Evolutionary conservation across 768 basidiomycete genomes (phyloP).

Genomic region (Boletales sp.): DNA sequence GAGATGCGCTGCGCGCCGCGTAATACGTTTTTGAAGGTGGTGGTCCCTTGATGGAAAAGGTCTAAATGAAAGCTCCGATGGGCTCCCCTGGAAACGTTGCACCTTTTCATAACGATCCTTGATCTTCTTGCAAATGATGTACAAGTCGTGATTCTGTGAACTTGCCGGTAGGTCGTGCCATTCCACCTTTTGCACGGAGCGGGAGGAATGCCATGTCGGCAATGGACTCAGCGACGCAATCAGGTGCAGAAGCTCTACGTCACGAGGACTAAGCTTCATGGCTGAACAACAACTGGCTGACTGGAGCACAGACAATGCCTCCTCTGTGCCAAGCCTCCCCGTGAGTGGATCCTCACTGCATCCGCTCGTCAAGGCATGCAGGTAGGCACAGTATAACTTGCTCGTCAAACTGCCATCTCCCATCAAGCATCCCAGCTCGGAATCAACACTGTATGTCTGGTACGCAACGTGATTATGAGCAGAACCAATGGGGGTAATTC

Average conservation of each 20-base stretch:
- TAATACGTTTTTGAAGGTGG: slow-evolving; percentile 15
- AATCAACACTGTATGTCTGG: slow-evolving; percentile 28
- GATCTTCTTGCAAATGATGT: slow-evolving; percentile 24
- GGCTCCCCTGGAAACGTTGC: slow-evolving; percentile 6
- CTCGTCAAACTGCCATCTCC: slow-evolving; percentile 15
- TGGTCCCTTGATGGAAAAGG: slow-evolving; percentile 5
- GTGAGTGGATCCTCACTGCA: slow-evolving; percentile 43
- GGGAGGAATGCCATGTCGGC: slow-evolving; percentile 38
- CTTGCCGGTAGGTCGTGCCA: slow-evolving; percentile 22
- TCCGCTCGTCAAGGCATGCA: slow-evolving; percentile 43
- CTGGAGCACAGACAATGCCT: slow-evolving; percentile 36
- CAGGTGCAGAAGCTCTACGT: slow-evolving; percentile 27
- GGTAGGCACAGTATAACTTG: slow-evolving; percentile 36
- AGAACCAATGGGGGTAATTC: not conserved
- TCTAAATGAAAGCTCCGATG: not conserved
- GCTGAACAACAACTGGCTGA: slow-evolving; percentile 40
- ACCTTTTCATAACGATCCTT: slow-evolving; percentile 22
- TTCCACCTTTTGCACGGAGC: slow-evolving; percentile 35
- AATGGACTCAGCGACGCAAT: slow-evolving; percentile 35
- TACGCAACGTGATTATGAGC: slow-evolving; percentile 8
- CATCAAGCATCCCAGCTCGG: slow-evolving; percentile 24
- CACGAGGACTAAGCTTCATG: slow-evolving; percentile 26
- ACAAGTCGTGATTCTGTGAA: slow-evolving; percentile 33
- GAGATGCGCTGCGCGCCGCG: slow-evolving; percentile 11
- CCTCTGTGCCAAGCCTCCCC: slow-evolving; percentile 1